Base-by-base conservation (phyloP, 1,139 yeast genomes). In the Geotrichum bryndzae region DNA sequence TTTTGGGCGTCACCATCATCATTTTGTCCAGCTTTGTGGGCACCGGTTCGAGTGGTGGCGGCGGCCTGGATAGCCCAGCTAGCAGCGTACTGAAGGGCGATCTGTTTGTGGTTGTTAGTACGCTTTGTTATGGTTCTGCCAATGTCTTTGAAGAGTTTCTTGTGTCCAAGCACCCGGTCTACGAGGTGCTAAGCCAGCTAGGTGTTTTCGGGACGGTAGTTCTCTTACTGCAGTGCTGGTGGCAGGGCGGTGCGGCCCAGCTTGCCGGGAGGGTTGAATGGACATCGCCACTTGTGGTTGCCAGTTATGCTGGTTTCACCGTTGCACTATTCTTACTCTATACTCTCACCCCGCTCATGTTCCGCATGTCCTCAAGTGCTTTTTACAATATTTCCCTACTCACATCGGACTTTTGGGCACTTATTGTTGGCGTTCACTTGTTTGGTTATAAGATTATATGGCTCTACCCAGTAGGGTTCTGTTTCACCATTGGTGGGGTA, bases 401-500 rank as follows among this genome's bases (percentile, higher is more conserved):
- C 55, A 79, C 81, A 13, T 72, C 77, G 38, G 81, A 78, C 66
- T 78, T 78, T 69, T 78, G 82, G 81, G 75, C 80, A 8, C 65
- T 78, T 64, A 64, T 78, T 25, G 74, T 79, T 52, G 81, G 81
- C 18, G 70, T 76, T 58, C 68, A 73, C 61, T 79, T 78, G 13
- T 78, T 78, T 68, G 78, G 79, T 23, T 78, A 79, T 69, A 69
- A 70, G 48, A 79, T 78, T 1, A 78, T 66, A 70, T 78, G 81
- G 81, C 71, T 78, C 31, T 78, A 78, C 66, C 81, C 81, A 6
- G 76, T 78, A 38, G 81, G 81, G 1, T 78, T 78, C 62, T 79
- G 77, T 27, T 72, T 75, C 61, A 76, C 79, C 5, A 72, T 78
- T 23, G 56, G 74, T 11, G 82, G 81, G 23, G 75, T 78, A 69